These are phyloP conservation scores for Saccharomyces pastorianus DNA, from an alignment of 1,139 yeast species.

Conservation along the genomic window DNA sequence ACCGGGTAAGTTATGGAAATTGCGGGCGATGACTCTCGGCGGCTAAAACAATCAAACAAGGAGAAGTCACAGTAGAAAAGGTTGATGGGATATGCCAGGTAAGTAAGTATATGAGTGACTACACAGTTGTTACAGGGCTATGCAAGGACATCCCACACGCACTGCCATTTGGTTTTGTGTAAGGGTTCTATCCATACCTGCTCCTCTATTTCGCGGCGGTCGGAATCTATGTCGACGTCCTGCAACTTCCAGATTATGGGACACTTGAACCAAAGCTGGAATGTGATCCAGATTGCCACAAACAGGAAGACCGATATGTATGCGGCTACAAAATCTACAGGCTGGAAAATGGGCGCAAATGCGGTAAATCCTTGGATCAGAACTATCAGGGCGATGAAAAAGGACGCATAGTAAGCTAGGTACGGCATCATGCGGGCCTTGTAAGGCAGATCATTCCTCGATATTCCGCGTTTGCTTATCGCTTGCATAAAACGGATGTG, in stretches of 20 bases:
- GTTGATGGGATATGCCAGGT: not conserved
- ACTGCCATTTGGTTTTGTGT: not conserved
- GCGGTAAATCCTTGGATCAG: conserved; percentile 38
- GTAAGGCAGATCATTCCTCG: conserved; percentile 59
- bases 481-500: conserved; percentile 64
- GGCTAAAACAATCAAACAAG: not conserved
- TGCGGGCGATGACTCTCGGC: not conserved
- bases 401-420: conserved; percentile 47
- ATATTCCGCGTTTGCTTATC: conserved; percentile 48
- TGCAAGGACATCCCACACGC: not conserved
- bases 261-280: conserved; percentile 41
- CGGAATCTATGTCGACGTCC: conserved; percentile 52
- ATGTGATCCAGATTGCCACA: conserved; percentile 38
- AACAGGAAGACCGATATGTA: conserved; percentile 49
- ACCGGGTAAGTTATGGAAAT: not conserved
- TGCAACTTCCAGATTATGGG: conserved; percentile 37
- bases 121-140: not conserved
- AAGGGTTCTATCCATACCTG: not conserved
- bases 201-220: conserved; percentile 46
- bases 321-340: conserved; percentile 48
- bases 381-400: conserved; percentile 44
- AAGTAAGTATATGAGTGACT: not conserved
- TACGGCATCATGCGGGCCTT: conserved; percentile 55
- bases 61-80: not conserved
- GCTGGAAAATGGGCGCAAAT: conserved; percentile 37